Conservation (phyloP, 306 rosid genomes). For the Medicago truncatula region DNA sequence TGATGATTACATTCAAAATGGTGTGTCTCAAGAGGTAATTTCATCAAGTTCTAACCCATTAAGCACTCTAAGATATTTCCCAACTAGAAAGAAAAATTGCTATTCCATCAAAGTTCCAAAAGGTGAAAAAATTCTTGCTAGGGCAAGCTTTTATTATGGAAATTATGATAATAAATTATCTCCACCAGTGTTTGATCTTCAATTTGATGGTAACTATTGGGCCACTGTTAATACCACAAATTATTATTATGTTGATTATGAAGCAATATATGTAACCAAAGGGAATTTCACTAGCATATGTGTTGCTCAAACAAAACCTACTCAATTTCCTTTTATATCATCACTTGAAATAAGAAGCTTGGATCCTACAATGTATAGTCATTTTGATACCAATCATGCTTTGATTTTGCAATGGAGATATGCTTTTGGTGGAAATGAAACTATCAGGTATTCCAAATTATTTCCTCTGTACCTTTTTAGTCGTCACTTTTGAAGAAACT, state of each 20-base stretch:
- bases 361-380: conserved; percentile 49
- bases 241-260: conserved; percentile 31
- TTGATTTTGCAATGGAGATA: conserved; percentile 43
- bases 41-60: not conserved
- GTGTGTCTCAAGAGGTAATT: conserved; percentile 37
- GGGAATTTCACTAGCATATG: conserved; percentile 51
- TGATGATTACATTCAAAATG: conserved; percentile 37
- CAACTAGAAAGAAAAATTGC: conserved; percentile 50
- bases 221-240: conserved; percentile 40
- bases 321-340: conserved; percentile 57
- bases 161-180: conserved; percentile 54
- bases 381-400: conserved; percentile 37
- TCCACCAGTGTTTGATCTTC: conserved; percentile 55
- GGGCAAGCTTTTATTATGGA: conserved; percentile 60
- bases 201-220: conserved; percentile 53
- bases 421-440: conserved; percentile 44
- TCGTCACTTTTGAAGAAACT: too few relatives aligned
- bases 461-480: too few relatives aligned
- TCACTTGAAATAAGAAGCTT: conserved; percentile 52
- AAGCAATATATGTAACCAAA: conserved; percentile 47
- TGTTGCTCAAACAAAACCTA: conserved; percentile 53
- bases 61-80: conserved; percentile 54
- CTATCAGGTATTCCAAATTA: conserved; percentile 41
- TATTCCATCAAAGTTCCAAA: conserved; percentile 44
- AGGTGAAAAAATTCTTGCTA: conserved; percentile 50